Conservation (phyloP, 1,284 basidiomycete genomes). For the Tilletiopsis washingtonensis region DNA sequence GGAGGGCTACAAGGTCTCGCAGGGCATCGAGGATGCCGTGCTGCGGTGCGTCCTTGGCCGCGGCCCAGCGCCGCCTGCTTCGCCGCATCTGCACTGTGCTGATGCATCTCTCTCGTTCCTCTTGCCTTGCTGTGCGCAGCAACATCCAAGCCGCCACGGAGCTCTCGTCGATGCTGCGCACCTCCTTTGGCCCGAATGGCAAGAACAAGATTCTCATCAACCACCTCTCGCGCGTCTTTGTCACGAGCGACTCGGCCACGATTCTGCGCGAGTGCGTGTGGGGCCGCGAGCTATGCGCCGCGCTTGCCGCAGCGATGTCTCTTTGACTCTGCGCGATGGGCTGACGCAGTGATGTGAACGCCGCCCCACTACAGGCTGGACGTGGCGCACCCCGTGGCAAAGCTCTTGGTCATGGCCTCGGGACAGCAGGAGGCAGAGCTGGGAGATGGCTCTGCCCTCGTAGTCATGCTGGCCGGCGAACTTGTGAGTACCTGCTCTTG, state of each 20-base stretch:
- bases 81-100: too few relatives aligned
- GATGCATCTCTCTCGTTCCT: too few relatives aligned
- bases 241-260: conserved; percentile 97
- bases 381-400: conserved; percentile 95
- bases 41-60: too few relatives aligned
- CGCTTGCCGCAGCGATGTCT: too few relatives aligned
- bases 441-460: conserved; percentile 94
- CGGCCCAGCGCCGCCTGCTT: too few relatives aligned
- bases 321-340: too few relatives aligned
- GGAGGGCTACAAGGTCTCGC: conserved; percentile 60
- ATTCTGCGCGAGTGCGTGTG: conserved; percentile 93
- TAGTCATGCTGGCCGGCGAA: conserved; percentile 91
- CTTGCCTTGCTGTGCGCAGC: too few relatives aligned
- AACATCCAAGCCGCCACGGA: conserved; percentile 94
- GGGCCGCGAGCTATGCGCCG: too few relatives aligned
- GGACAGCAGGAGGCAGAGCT: conserved; percentile 95
- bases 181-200: conserved; percentile 91
- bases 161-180: conserved; percentile 87
- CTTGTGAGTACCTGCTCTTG: too few relatives aligned
- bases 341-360: too few relatives aligned
- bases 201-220: conserved; percentile 48
- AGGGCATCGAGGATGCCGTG: conserved; percentile 82
- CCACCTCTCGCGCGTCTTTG: conserved; percentile 87
- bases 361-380: too few relatives aligned
- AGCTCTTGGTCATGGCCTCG: conserved; percentile 92